Evolutionary conservation across 805 yeast species (phyloP).

Genomic region (Torulaspora maleeae): DNA sequence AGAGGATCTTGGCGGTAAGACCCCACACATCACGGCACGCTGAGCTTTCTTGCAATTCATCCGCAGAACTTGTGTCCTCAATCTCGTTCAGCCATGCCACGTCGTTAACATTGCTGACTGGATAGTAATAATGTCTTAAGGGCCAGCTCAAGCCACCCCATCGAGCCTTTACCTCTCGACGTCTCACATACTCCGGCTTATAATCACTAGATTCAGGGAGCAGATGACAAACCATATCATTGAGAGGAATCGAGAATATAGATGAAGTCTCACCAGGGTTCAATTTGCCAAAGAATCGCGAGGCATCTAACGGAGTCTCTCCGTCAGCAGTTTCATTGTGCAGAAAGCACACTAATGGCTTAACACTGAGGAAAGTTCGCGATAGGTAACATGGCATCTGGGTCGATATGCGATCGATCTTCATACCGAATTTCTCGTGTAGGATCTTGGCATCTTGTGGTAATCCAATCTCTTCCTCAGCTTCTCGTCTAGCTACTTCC

Average conservation of each 20-base stretch:
- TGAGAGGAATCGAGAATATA: slow-evolving; percentile 64
- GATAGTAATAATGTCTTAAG: slow-evolving; percentile 57
- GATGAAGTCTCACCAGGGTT: slow-evolving; percentile 77
- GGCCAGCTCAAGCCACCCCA: slow-evolving; percentile 78
- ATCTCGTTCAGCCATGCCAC: slow-evolving; percentile 59
- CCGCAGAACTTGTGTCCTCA: slow-evolving; percentile 55
- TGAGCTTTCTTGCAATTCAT: slow-evolving; percentile 37
- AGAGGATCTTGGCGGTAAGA: slow-evolving; percentile 71
- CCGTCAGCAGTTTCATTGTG: slow-evolving; percentile 32
- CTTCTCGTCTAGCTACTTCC: slow-evolving; percentile 75
- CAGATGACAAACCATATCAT: slow-evolving; percentile 45
- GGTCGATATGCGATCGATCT: slow-evolving; percentile 51
- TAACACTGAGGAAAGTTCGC: slow-evolving; percentile 74
- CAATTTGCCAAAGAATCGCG: slow-evolving; percentile 39
- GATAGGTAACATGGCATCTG: slow-evolving; percentile 76
- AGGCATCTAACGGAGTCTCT: slow-evolving; percentile 33
- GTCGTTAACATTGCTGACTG: slow-evolving; percentile 50
- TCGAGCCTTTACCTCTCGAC: slow-evolving; percentile 37
- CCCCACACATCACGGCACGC: slow-evolving; percentile 77
- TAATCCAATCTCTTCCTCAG: slow-evolving; percentile 82
- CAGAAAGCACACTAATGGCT: slow-evolving; percentile 71
- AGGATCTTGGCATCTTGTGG: slow-evolving; percentile 45
- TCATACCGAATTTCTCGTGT: slow-evolving; percentile 45
- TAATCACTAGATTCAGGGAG: slow-evolving; percentile 3
- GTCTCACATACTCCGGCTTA: slow-evolving; percentile 34